Evolutionary conservation across 495 filamentous ascomycete genomes (phyloP).

Genomic region (Amphirosellinia nigrospora): DNA sequence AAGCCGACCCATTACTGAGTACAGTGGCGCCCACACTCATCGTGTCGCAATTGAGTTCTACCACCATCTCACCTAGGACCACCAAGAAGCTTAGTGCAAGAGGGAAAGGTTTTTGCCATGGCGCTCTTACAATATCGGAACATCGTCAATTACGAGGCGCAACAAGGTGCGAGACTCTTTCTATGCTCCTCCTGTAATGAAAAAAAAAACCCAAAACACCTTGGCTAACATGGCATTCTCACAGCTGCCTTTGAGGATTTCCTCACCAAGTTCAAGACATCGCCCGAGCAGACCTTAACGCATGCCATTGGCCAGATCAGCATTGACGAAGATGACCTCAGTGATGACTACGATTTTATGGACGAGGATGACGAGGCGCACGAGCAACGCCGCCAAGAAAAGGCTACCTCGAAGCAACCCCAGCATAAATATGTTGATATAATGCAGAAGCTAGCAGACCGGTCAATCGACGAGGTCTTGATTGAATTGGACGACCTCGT

Average conservation of each 20-base stretch:
- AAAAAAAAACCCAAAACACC: too few relatives aligned
- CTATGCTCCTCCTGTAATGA: conserved; percentile 1
- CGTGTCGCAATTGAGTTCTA: conserved; percentile 30
- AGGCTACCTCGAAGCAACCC: conserved; percentile 55
- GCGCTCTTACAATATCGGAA: conserved; percentile 75
- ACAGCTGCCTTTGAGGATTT: conserved; percentile 87
- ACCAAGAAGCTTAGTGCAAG: conserved; percentile 15
- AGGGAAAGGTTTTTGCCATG: conserved; percentile 55
- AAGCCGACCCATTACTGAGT: conserved; percentile 19
- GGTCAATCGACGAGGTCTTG: conserved; percentile 71
- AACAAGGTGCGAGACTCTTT: conserved; percentile 65
- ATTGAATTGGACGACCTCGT: conserved; percentile 91
- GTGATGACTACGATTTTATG: conserved; percentile 95
- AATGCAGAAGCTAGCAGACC: conserved; percentile 85
- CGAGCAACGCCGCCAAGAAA: conserved; percentile 51
- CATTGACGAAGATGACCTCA: conserved; percentile 85
- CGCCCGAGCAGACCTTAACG: conserved; percentile 73
- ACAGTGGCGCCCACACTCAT: conserved; percentile 27
- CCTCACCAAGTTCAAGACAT: conserved; percentile 84
- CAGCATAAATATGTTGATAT: conserved; percentile 90
- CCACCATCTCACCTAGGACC: conserved; percentile 22
- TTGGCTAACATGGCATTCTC: conserved; percentile 29
- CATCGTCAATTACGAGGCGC: conserved; percentile 83
- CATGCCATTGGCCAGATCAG: conserved; percentile 82
- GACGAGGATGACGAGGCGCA: conserved; percentile 75